Percentiles rank a stretch among this genome's conserved stretches.
phyloP scores from a whole-genome alignment of 805 yeast genomes.

The Monosporozyma servazzii region DNA sequence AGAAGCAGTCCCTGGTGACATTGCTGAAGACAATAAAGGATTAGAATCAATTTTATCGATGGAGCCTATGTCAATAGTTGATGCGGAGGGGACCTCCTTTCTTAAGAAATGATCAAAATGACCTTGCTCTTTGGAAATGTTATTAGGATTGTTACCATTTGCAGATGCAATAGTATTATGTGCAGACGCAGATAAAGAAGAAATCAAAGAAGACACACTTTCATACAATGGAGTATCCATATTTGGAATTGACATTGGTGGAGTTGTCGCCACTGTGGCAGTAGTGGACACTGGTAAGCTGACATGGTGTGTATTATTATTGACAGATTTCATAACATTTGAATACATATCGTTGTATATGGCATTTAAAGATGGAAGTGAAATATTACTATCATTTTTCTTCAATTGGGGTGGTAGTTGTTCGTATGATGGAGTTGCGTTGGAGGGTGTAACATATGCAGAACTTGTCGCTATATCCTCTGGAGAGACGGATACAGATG shows the following conservation, averaged over 20 bases:
- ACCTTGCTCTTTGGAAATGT: neutral
- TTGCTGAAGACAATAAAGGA: neutral
- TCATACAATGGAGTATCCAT: constrained; percentile 3
- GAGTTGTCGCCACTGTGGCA: neutral
- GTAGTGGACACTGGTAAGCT: neutral
- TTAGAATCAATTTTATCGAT: neutral
- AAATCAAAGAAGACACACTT: constrained; percentile 16
- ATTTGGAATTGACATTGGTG: neutral
- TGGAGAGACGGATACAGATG: neutral
- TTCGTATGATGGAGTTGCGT: neutral
- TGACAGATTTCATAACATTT: neutral
- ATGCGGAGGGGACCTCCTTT: neutral
- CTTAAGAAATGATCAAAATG: neutral
- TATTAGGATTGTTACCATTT: neutral
- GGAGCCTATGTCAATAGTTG: neutral
- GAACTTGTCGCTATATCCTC: neutral
- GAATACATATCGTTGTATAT: neutral
- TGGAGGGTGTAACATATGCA: neutral
- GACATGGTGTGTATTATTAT: neutral
- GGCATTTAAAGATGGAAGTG: neutral
- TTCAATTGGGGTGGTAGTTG: neutral
- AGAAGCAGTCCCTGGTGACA: neutral
- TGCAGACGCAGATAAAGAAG: constrained; percentile 7
- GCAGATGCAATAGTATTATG: neutral
- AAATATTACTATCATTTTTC: neutral